Conservation (phyloP, 176 grass and related monocot genomes). For the Carex scoparia region DNA sequence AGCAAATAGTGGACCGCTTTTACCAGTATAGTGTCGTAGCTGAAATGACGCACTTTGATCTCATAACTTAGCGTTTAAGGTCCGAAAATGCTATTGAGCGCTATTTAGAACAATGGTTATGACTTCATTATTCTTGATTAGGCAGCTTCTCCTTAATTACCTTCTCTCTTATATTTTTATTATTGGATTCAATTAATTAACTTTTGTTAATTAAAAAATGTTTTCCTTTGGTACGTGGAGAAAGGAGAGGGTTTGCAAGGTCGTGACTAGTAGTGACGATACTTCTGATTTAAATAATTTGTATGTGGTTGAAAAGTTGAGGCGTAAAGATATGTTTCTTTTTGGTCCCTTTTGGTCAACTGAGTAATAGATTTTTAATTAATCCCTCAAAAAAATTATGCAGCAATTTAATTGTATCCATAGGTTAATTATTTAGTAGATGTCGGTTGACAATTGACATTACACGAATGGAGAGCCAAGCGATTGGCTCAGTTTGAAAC, state of each 20-base stretch:
- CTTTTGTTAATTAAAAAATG: neutral
- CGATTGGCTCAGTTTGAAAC: neutral
- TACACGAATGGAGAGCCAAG: neutral
- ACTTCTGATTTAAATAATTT: neutral
- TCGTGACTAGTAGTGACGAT: slow-evolving; percentile 15
- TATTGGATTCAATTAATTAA: neutral
- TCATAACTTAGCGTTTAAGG: no score
- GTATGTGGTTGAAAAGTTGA: neutral
- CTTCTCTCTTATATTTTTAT: neutral
- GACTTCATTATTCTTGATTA: neutral
- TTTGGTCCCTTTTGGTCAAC: neutral
- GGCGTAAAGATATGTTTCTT: neutral
- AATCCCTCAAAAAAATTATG: neutral
- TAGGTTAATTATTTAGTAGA: neutral
- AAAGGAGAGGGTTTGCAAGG: slow-evolving; percentile 1
- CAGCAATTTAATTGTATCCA: neutral
- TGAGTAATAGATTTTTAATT: neutral
- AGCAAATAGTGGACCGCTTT: no score
- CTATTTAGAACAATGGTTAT: neutral
- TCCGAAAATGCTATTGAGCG: no score
- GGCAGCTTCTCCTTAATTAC: neutral
- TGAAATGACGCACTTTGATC: no score
- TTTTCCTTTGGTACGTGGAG: neutral
- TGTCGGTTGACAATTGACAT: neutral
- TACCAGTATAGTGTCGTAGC: no score